Evolutionary conservation across 129 eudicot genomes (phyloP).

Genomic region (Glebionis coronaria): DNA sequence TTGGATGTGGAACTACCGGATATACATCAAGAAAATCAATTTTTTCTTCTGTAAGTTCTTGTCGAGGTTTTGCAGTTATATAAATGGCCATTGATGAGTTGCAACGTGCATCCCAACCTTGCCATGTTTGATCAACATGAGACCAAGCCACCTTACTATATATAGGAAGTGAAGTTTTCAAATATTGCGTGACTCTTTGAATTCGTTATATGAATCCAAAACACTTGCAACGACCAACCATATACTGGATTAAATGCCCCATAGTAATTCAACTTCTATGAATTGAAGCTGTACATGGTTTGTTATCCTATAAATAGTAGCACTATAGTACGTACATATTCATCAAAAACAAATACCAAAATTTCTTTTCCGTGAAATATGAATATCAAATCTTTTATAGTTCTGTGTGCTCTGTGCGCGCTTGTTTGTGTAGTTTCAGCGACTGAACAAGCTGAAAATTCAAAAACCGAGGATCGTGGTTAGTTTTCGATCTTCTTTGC

Average conservation of each 20-base stretch:
- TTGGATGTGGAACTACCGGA: too few species aligned
- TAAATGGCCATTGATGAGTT: neutral
- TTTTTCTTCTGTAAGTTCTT: neutral
- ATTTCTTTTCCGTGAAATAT: neutral
- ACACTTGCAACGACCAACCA: conserved; percentile 20
- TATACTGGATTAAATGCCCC: conserved; percentile 4
- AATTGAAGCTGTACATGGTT: neutral
- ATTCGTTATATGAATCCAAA: conserved; percentile 19
- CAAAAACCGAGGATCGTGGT: conserved; percentile 16
- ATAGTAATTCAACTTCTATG: neutral
- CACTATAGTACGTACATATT: neutral
- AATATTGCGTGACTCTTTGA: conserved; percentile 17
- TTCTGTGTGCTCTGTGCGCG: conserved; percentile 24
- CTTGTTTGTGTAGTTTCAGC: conserved; percentile 28
- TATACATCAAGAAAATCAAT: too few species aligned
- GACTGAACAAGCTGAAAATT: conserved; percentile 8
- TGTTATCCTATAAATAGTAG: conserved; percentile 15
- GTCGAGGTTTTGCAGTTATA: neutral
- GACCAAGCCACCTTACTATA: neutral
- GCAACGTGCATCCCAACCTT: conserved; percentile 1
- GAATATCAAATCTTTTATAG: conserved; percentile 29
- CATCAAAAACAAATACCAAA: neutral
- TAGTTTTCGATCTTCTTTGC: neutral
- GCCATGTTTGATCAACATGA: neutral
- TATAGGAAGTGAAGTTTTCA: conserved; percentile 16